Evolutionary conservation across 2,329 filamentous ascomycete genomes (phyloP).

Genomic region (Thyridium curvatum): DNA sequence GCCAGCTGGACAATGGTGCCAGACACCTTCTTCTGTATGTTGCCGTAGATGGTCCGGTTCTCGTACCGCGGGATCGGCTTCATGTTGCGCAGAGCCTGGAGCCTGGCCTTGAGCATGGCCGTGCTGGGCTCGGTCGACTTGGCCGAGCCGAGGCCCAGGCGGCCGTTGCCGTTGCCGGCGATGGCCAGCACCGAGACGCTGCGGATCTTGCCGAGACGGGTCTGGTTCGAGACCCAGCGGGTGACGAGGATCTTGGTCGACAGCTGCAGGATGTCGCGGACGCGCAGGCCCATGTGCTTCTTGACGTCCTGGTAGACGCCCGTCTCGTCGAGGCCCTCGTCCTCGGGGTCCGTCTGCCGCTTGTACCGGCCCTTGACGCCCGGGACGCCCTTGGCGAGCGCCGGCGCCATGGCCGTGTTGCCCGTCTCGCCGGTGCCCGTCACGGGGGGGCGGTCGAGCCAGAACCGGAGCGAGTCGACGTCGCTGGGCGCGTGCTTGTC

Average conservation of each 20-base stretch:
- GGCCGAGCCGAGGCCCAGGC: slow-evolving; percentile 82
- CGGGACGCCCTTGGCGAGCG: slow-evolving; percentile 42
- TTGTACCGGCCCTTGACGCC: slow-evolving; percentile 48
- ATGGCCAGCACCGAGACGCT: slow-evolving; percentile 71
- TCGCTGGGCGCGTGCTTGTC: slow-evolving; percentile 19
- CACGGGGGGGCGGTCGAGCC: slow-evolving; percentile 27
- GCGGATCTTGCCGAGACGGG: slow-evolving; percentile 87
- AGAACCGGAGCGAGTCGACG: slow-evolving; percentile 21
- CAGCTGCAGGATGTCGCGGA: slow-evolving; percentile 47
- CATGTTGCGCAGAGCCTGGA: slow-evolving; percentile 86
- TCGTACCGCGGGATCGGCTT: slow-evolving; percentile 88
- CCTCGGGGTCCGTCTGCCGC: slow-evolving; percentile 39
- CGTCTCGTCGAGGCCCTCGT: slow-evolving; percentile 42
- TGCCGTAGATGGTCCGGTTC: slow-evolving; percentile 83
- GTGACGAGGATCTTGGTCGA: slow-evolving; percentile 66
- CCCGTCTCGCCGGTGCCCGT: slow-evolving; percentile 22
- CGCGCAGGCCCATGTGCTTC: slow-evolving; percentile 46
- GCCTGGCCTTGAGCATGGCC: slow-evolving; percentile 65
- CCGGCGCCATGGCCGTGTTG: slow-evolving; percentile 39
- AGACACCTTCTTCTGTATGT: slow-evolving; percentile 76
- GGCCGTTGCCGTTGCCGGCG: slow-evolving; percentile 80
- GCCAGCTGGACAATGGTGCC: slow-evolving; percentile 81
- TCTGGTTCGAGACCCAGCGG: slow-evolving; percentile 83
- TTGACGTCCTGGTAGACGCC: slow-evolving; percentile 47
- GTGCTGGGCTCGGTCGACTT: slow-evolving; percentile 72